A percentile compares a stretch with the other conserved stretches of the same genome.
phyloP scores from a whole-genome alignment of 2,329 filamentous ascomycete genomes.

The Penicillium brasilianum region DNA sequence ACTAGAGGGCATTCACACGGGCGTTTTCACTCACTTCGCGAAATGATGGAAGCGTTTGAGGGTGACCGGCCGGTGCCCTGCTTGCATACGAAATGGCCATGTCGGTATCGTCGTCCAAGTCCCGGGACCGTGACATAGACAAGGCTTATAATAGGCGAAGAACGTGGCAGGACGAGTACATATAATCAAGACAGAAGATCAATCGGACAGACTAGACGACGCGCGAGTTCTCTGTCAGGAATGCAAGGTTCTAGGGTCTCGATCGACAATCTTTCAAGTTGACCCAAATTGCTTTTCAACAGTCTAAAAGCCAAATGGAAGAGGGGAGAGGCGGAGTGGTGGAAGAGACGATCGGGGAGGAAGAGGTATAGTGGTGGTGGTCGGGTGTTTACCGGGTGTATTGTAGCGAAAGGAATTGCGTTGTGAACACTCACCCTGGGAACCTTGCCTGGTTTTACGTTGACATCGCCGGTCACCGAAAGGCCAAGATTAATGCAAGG shows the following conservation, averaged over 20 bases:
- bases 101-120: conserved; percentile 41
- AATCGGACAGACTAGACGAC: conserved; percentile 6
- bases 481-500: conserved; percentile 35
- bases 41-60: conserved; percentile 45
- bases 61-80: conserved; percentile 38
- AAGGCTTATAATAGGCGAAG: conserved; percentile 17
- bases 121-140: conserved; percentile 45
- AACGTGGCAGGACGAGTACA: not conserved
- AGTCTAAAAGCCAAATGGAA: too few relatives aligned
- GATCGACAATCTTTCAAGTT: not conserved
- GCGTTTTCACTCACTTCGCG: conserved; percentile 39
- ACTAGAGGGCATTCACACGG: not conserved
- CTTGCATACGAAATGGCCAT: conserved; percentile 48
- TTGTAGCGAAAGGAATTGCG: not conserved
- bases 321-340: not conserved
- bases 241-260: not conserved
- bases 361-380: not conserved
- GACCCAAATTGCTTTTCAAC: too few relatives aligned
- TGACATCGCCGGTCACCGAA: conserved; percentile 25
- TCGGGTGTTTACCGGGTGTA: too few relatives aligned
- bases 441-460: conserved; percentile 31
- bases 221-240: conserved; percentile 3
- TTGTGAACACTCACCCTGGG: conserved; percentile 27
- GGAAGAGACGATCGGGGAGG: not conserved
- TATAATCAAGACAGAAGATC: not conserved